These are phyloP conservation scores for Lithohypha guttulata DNA, from an alignment of 2,329 filamentous ascomycete genomes.

Conservation along the genomic window DNA sequence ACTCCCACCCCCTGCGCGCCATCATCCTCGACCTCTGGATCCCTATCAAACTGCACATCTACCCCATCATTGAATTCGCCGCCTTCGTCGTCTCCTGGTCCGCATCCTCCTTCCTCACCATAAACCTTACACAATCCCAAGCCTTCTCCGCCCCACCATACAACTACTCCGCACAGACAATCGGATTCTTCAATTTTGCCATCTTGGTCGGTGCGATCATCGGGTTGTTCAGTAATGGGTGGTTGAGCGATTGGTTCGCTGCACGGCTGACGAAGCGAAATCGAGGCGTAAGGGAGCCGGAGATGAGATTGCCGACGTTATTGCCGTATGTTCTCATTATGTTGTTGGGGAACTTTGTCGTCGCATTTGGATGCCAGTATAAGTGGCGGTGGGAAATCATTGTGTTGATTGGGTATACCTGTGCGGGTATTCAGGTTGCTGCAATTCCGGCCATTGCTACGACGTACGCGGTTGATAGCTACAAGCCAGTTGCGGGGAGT, in stretches of 20 bases:
- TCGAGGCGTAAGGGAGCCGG: slow-evolving; percentile 45
- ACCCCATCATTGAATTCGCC: slow-evolving; percentile 53
- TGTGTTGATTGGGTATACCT: slow-evolving; percentile 48
- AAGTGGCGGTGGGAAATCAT: slow-evolving; percentile 43
- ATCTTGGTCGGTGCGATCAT: slow-evolving; percentile 44
- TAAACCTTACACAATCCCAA: slow-evolving; percentile 51
- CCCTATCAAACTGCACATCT: slow-evolving; percentile 51
- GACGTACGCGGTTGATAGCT: slow-evolving; percentile 51
- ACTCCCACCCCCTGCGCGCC: slow-evolving; percentile 32
- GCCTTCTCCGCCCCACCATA: slow-evolving; percentile 47
- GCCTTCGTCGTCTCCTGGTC: slow-evolving; percentile 53
- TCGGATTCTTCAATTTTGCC: slow-evolving; percentile 50
- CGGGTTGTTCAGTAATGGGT: slow-evolving; percentile 45
- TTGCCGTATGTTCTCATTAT: slow-evolving; percentile 48
- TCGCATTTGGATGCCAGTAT: slow-evolving; percentile 43
- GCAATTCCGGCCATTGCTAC: slow-evolving; percentile 49
- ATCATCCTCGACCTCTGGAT: slow-evolving; percentile 47
- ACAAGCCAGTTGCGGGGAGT: slow-evolving; percentile 51
- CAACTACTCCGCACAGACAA: slow-evolving; percentile 39
- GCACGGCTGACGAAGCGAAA: slow-evolving; percentile 44
- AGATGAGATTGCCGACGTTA: slow-evolving; percentile 48
- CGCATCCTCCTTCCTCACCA: slow-evolving; percentile 45
- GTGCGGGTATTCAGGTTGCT: slow-evolving; percentile 47
- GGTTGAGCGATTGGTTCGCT: slow-evolving; percentile 47
- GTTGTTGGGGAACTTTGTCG: slow-evolving; percentile 48